These are phyloP conservation scores for Xylariaceae sp. DNA, from an alignment of 2,329 filamentous ascomycete species.

Conservation along the genomic window DNA sequence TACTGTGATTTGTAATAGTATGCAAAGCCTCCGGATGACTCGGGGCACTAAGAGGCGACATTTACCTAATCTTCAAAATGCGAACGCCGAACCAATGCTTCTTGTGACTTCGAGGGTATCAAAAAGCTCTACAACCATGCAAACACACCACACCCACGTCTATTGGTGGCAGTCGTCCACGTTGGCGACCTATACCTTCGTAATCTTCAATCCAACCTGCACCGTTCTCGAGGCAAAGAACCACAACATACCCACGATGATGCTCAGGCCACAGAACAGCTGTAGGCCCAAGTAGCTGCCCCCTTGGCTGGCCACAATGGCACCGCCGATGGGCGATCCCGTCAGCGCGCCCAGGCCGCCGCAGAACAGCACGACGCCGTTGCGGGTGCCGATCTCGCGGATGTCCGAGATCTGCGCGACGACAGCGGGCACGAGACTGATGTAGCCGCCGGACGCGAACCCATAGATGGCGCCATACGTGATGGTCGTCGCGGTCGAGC, in stretches of 20 bases:
- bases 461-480: slow-evolving; percentile 60
- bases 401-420: slow-evolving; percentile 69
- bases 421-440: slow-evolving; percentile 56
- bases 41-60: no score
- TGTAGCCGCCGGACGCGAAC: slow-evolving; percentile 60
- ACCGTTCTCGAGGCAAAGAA: slow-evolving; percentile 18
- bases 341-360: slow-evolving; percentile 62
- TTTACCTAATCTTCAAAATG: no score
- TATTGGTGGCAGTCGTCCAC: no score
- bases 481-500: slow-evolving; percentile 49
- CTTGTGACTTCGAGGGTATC: no score
- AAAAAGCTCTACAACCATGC: no score
- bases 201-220: no score
- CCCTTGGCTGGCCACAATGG: slow-evolving; percentile 46
- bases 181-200: no score
- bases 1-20: no score
- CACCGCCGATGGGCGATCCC: slow-evolving; percentile 64
- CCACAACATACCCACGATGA: slow-evolving; percentile 21
- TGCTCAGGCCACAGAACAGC: slow-evolving; percentile 58
- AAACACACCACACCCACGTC: no score
- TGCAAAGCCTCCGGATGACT: no score
- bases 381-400: slow-evolving; percentile 63
- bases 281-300: slow-evolving; percentile 57
- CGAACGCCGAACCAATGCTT: not conserved
- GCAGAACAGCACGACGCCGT: slow-evolving; percentile 59